Evolutionary conservation across 345 rosid genomes (phyloP).

Genomic region (Populus euphratica): DNA sequence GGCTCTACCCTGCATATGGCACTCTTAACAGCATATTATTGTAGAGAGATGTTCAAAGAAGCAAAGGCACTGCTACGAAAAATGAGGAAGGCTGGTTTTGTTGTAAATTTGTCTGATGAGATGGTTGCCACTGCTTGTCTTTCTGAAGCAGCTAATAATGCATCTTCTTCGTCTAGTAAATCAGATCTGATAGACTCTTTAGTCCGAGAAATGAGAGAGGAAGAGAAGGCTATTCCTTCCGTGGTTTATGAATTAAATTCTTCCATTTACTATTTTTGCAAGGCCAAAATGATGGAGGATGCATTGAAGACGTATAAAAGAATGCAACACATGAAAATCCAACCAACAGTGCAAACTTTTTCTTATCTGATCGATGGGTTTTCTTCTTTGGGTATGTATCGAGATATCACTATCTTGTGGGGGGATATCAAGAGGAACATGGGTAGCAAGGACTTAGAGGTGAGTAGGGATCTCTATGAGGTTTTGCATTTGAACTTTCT

Average conservation of each 20-base stretch:
- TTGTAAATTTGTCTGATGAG: slow-evolving; percentile 32
- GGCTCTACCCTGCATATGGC: slow-evolving; percentile 32
- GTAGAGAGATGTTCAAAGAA: slow-evolving; percentile 51
- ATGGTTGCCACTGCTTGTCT: slow-evolving; percentile 16
- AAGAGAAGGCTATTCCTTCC: slow-evolving; percentile 31
- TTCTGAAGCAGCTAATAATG: slow-evolving; percentile 24
- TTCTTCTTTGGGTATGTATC: slow-evolving; percentile 58
- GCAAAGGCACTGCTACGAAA: slow-evolving; percentile 55
- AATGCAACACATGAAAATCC: slow-evolving; percentile 49
- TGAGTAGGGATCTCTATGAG: slow-evolving; percentile 66
- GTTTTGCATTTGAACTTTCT: slow-evolving; percentile 59
- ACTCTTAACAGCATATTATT: slow-evolving; percentile 52
- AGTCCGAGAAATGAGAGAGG: slow-evolving; percentile 39
- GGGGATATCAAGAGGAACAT: slow-evolving; percentile 73
- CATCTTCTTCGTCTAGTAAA: slow-evolving; percentile 17
- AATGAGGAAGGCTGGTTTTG: slow-evolving; percentile 50
- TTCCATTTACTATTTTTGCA: slow-evolving; percentile 75
- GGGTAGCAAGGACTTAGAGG: slow-evolving; percentile 27
- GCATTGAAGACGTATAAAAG: slow-evolving; percentile 52
- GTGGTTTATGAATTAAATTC: slow-evolving; percentile 55
- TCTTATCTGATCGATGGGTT: slow-evolving; percentile 47
- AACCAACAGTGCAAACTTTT: slow-evolving; percentile 57
- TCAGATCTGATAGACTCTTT: slow-evolving; percentile 42
- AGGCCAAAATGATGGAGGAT: slow-evolving; percentile 77
- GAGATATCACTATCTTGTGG: slow-evolving; percentile 73